Percentiles rank a stretch among this genome's conserved stretches.
Conservation (phyloP, 2,329 filamentous ascomycete species). For the Nothophaeocryptopus gaeumannii region DNA sequence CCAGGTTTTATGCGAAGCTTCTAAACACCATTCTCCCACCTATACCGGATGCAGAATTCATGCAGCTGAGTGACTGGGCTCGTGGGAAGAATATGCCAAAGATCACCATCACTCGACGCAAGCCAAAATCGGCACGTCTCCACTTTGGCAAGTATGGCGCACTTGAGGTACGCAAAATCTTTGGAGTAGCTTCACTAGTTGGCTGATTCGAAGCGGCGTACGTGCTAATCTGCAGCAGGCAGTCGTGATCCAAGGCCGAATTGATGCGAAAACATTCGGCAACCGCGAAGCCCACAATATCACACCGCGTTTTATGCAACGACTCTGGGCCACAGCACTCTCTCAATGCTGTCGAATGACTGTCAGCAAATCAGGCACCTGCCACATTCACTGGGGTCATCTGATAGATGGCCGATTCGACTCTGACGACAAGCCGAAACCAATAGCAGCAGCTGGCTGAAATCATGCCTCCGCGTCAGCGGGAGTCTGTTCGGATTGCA, state of each 20-base stretch:
- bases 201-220: neutral
- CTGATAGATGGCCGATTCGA: too few relatives aligned
- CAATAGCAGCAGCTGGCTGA: too few relatives aligned
- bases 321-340: slow-evolving; percentile 45
- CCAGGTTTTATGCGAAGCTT: slow-evolving; percentile 44
- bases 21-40: slow-evolving; percentile 46
- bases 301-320: slow-evolving; percentile 45
- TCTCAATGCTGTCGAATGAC: slow-evolving; percentile 29
- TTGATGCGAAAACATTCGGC: slow-evolving; percentile 12
- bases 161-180: slow-evolving; percentile 16
- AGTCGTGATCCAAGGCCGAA: slow-evolving; percentile 12
- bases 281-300: slow-evolving; percentile 35
- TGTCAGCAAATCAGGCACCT: too few relatives aligned
- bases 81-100: slow-evolving; percentile 21
- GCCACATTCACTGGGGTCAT: too few relatives aligned
- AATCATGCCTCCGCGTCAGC: too few relatives aligned
- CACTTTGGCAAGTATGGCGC: slow-evolving; percentile 17
- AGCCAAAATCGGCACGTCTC: neutral
- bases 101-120: slow-evolving; percentile 11
- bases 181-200: too few relatives aligned
- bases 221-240: neutral
- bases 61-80: slow-evolving; percentile 41
- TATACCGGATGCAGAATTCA: slow-evolving; percentile 45
- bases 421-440: too few relatives aligned
- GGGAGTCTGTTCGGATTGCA: too few relatives aligned